A percentile compares a stretch with the other conserved stretches of the same genome.
These are phyloP conservation scores for Gloeophyllum trabeum DNA, from an alignment of 768 basidiomycete species.

Conservation along the genomic window DNA sequence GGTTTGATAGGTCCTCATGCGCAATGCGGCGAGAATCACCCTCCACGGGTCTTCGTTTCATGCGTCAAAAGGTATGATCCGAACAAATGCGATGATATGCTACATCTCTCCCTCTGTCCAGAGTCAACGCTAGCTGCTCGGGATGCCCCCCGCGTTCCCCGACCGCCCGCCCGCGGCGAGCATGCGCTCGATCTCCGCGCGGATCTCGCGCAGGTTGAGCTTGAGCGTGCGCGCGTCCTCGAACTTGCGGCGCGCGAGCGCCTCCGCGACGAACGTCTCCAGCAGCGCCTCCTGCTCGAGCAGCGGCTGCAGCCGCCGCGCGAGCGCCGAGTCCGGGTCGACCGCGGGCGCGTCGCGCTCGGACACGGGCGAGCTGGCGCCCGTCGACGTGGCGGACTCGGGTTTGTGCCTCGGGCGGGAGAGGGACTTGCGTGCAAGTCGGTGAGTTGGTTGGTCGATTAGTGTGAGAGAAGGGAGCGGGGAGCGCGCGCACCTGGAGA, in stretches of 20 bases:
- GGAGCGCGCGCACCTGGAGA: conserved; percentile 62
- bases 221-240: conserved; percentile 88
- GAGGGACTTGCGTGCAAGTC: conserved; percentile 20
- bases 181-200: conserved; percentile 70
- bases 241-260: conserved; percentile 83
- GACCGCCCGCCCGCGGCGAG: conserved; percentile 17
- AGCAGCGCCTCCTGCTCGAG: conserved; percentile 91
- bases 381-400: conserved; percentile 8
- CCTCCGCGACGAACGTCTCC: conserved; percentile 85
- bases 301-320: conserved; percentile 70
- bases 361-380: conserved; percentile 7
- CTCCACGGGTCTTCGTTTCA: conserved; percentile 8
- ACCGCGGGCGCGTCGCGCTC: conserved; percentile 18
- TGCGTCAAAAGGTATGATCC: conserved; percentile 3
- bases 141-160: neutral
- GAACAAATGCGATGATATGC: neutral
- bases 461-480: conserved; percentile 4
- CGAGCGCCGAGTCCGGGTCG: conserved; percentile 61
- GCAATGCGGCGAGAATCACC: conserved; percentile 7
- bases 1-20: too few relatives aligned
- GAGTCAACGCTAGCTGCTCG: neutral
- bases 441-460: neutral
- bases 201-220: conserved; percentile 70
- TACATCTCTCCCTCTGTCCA: too few relatives aligned
- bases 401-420: conserved; percentile 33